These are phyloP conservation scores for Dothiorella sarmentorum DNA, from an alignment of 2,329 filamentous ascomycete genomes.

Conservation along the genomic window DNA sequence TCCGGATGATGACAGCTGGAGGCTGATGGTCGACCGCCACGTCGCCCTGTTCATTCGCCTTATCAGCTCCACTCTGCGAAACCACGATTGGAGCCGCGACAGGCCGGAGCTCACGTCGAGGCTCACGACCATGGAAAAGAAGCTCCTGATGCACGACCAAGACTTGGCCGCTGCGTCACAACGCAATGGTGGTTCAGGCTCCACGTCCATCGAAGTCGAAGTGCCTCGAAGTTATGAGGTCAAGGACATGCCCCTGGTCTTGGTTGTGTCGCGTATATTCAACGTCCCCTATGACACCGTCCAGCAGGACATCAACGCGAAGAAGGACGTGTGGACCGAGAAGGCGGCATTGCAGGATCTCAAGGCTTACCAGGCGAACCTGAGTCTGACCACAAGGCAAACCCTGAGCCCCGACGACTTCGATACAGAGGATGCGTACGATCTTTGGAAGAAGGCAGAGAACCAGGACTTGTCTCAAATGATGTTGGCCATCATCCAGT, in stretches of 20 bases:
- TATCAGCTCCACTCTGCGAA: constrained; percentile 73
- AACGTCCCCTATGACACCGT: constrained; percentile 73
- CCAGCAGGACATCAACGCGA: constrained; percentile 80
- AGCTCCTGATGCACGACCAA: constrained; percentile 89
- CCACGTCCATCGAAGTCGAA: constrained; percentile 73
- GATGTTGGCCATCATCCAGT: constrained; percentile 86
- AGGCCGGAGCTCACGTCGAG: constrained; percentile 78
- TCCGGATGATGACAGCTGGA: constrained; percentile 82
- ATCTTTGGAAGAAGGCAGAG: constrained; percentile 89
- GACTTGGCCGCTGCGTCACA: constrained; percentile 67
- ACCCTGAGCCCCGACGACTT: constrained; percentile 84
- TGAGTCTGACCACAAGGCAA: constrained; percentile 73
- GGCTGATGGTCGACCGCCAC: constrained; percentile 87
- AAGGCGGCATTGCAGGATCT: constrained; percentile 86
- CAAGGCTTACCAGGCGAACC: constrained; percentile 86
- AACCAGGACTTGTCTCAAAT: constrained; percentile 83
- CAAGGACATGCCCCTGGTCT: constrained; percentile 94
- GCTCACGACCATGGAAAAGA: constrained; percentile 81
- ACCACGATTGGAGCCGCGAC: constrained; percentile 81
- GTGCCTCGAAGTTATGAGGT: constrained; percentile 86
- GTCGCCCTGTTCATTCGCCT: constrained; percentile 91
- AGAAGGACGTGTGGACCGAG: constrained; percentile 82
- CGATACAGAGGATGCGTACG: constrained; percentile 81
- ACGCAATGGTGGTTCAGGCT: constrained; percentile 55
- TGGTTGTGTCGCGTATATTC: constrained; percentile 83